These are phyloP conservation scores for Rhypophila decipiens DNA, from an alignment of 495 filamentous ascomycete species.

Conservation along the genomic window DNA sequence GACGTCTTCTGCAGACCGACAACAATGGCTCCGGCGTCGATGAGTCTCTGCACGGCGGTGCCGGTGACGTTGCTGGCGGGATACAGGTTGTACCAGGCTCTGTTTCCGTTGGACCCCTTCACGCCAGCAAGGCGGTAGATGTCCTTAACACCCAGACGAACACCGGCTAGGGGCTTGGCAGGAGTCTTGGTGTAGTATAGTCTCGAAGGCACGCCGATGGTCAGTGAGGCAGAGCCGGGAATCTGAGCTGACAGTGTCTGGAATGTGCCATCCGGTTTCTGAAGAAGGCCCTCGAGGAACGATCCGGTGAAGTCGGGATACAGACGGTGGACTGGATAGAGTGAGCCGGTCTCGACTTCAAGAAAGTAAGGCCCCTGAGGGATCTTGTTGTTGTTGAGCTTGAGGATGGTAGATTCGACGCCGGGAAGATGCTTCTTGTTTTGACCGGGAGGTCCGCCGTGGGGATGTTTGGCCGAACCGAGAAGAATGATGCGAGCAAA, in stretches of 20 bases:
- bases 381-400: constrained; percentile 17
- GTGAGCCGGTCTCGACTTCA: constrained; percentile 26
- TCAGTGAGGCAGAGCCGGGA: constrained; percentile 18
- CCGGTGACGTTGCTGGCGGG: constrained; percentile 39
- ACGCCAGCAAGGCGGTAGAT: constrained; percentile 52
- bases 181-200: constrained; percentile 44
- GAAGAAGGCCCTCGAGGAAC: constrained; percentile 31
- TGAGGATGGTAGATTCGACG: constrained; percentile 14
- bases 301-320: constrained; percentile 36
- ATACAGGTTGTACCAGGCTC: constrained; percentile 51
- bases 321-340: constrained; percentile 35
- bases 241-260: constrained; percentile 31
- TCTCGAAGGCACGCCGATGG: constrained; percentile 44
- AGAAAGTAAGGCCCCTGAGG: constrained; percentile 46
- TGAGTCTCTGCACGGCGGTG: constrained; percentile 44
- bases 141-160: constrained; percentile 58
- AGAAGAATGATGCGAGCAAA: constrained; percentile 29
- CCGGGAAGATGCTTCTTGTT: constrained; percentile 4
- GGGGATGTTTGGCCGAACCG: constrained; percentile 8
- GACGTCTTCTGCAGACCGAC: constrained; percentile 55
- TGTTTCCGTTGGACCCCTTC: constrained; percentile 48
- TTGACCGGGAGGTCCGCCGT: neutral
- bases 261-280: constrained; percentile 31
- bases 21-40: constrained; percentile 53
- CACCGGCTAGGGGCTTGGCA: constrained; percentile 39